These are phyloP conservation scores for Pseudoneurospora amorphoporcata DNA, from an alignment of 495 filamentous ascomycete species.

Conservation along the genomic window DNA sequence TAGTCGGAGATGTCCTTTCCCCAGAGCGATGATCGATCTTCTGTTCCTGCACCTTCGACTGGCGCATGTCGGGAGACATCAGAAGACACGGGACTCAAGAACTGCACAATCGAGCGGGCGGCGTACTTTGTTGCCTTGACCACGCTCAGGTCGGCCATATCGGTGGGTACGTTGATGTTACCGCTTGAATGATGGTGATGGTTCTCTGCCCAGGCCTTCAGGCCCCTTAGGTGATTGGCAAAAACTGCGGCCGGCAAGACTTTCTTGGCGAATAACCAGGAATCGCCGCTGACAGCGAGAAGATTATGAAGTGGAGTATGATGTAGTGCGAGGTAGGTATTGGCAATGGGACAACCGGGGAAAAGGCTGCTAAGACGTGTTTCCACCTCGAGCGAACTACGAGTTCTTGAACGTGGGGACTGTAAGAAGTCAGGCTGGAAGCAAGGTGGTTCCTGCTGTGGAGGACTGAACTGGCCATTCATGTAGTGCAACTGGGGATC, in stretches of 20 bases:
- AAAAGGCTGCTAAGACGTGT: conserved; percentile 29
- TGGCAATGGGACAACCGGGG: conserved; percentile 25
- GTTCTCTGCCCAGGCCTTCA: conserved; percentile 25
- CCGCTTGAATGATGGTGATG: conserved; percentile 4
- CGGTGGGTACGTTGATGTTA: not conserved
- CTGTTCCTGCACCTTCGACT: not conserved
- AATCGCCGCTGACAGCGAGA: conserved; percentile 37
- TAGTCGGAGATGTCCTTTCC: conserved; percentile 34
- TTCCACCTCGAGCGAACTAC: conserved; percentile 15
- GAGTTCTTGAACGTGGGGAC: not conserved
- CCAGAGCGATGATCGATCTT: conserved; percentile 3
- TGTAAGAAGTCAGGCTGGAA: conserved; percentile 1
- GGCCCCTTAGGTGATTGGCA: conserved; percentile 25
- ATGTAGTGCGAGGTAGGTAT: conserved; percentile 38
- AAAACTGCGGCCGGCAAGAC: conserved; percentile 26
- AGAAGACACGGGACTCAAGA: conserved; percentile 7
- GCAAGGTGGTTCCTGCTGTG: conserved; percentile 4
- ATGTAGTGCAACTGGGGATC: conserved; percentile 17
- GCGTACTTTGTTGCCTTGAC: conserved; percentile 22
- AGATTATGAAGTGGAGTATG: conserved; percentile 38
- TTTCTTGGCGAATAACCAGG: conserved; percentile 38
- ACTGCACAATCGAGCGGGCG: conserved; percentile 20
- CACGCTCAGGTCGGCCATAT: conserved; percentile 1
- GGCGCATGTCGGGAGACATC: not conserved
- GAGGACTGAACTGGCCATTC: conserved; percentile 5